These are phyloP conservation scores for Exophiala phaeomuriformis DNA, from an alignment of 2,329 filamentous ascomycete species.

Conservation along the genomic window DNA sequence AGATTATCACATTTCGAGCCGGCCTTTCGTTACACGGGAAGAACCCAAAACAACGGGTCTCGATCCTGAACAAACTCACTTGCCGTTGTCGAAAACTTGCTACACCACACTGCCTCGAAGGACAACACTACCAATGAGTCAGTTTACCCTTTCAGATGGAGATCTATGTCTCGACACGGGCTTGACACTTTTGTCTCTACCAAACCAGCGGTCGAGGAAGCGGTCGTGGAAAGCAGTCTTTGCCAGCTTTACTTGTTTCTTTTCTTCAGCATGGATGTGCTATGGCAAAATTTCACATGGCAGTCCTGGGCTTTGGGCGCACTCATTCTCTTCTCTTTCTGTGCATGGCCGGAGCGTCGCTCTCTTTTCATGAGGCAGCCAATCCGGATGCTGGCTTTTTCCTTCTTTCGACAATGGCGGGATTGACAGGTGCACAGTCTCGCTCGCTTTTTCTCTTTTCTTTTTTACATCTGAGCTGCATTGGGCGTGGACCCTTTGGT, in stretches of 20 bases:
- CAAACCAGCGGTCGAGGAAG: neutral
- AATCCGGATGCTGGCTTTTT: neutral
- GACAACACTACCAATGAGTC: too few relatives aligned
- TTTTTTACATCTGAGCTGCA: neutral
- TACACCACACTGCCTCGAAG: too few relatives aligned
- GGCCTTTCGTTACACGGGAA: too few relatives aligned
- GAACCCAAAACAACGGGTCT: too few relatives aligned
- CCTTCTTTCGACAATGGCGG: neutral
- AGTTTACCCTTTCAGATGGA: too few relatives aligned
- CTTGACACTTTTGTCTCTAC: neutral
- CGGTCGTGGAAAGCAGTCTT: neutral
- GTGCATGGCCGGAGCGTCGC: neutral
- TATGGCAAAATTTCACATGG: neutral
- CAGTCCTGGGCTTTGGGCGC: neutral
- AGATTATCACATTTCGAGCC: too few relatives aligned
- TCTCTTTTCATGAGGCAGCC: neutral
- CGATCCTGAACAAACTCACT: too few relatives aligned
- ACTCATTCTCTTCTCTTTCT: neutral
- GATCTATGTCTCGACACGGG: too few relatives aligned
- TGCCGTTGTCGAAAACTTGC: too few relatives aligned
- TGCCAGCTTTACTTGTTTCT: neutral
- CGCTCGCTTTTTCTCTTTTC: neutral
- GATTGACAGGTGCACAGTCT: neutral
- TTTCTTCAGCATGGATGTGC: neutral
- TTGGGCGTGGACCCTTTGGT: too few relatives aligned